phyloP scores from a whole-genome alignment of 2,329 filamentous ascomycete species.

The Aspergillus amoenus region DNA sequence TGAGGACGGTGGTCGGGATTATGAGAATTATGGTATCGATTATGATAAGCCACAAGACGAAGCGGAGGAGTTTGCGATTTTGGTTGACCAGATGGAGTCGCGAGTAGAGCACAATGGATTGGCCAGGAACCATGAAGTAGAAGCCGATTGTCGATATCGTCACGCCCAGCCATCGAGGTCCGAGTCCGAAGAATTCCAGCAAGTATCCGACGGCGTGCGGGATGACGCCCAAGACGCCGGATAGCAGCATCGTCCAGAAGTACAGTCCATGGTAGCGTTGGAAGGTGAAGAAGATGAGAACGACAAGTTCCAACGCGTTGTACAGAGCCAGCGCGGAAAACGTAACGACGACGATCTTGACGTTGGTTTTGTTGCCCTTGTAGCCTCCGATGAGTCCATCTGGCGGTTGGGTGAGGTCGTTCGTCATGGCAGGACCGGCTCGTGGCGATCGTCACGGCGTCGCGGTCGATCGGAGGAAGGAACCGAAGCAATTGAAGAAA shows the following conservation, averaged over 20 bases:
- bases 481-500: background rate
- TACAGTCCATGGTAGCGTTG: slow-evolving; percentile 38
- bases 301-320: slow-evolving; percentile 49
- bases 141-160: slow-evolving; percentile 53
- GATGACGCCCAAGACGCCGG: slow-evolving; percentile 36
- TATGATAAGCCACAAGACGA: slow-evolving; percentile 58
- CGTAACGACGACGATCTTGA: slow-evolving; percentile 32
- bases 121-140: slow-evolving; percentile 60
- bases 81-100: slow-evolving; percentile 60
- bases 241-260: slow-evolving; percentile 42
- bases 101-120: slow-evolving; percentile 63
- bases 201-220: slow-evolving; percentile 42
- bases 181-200: slow-evolving; percentile 38
- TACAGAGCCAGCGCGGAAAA: slow-evolving; percentile 43
- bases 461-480: background rate
- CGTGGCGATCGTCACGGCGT: background rate
- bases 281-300: slow-evolving; percentile 40
- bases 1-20: slow-evolving; percentile 54
- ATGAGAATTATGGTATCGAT: slow-evolving; percentile 54
- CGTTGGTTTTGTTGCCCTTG: slow-evolving; percentile 20
- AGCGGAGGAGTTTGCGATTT: slow-evolving; percentile 47
- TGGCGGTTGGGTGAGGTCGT: slow-evolving; percentile 22
- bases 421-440: slow-evolving; percentile 8
- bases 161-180: slow-evolving; percentile 35
- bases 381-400: slow-evolving; percentile 31